phyloP scores from a whole-genome alignment of 345 rosid genomes.

The Linum trigynum region DNA sequence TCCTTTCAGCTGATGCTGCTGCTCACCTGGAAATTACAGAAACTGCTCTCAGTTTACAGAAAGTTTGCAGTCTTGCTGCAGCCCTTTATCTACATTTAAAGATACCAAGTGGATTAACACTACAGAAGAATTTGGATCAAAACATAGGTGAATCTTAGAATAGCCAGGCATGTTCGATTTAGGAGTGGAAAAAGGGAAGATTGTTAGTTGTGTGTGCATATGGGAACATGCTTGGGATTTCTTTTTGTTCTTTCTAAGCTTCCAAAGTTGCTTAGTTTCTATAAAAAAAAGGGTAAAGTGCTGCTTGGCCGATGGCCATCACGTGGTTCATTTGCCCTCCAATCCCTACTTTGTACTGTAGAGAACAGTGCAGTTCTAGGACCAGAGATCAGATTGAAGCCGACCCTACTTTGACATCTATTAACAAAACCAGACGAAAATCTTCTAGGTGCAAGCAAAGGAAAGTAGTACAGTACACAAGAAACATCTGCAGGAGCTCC shows the following conservation, averaged over 20 bases:
- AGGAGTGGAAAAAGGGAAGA: neutral
- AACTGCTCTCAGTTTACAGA: neutral
- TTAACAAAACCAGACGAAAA: neutral
- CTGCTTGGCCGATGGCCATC: constrained; percentile 6
- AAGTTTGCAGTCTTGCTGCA: constrained; percentile 7
- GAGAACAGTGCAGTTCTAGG: neutral
- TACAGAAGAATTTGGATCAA: neutral
- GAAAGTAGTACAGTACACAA: neutral
- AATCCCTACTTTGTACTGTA: neutral
- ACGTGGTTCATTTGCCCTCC: constrained; percentile 7
- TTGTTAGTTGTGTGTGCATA: constrained; percentile 15
- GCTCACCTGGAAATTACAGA: neutral
- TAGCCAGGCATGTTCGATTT: constrained; percentile 1
- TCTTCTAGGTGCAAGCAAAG: neutral
- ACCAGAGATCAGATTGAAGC: neutral
- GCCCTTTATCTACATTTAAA: neutral
- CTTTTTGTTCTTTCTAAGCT: constrained; percentile 31
- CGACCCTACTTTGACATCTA: neutral
- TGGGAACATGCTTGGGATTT: constrained; percentile 13
- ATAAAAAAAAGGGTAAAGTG: constrained; percentile 9
- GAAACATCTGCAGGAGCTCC: neutral
- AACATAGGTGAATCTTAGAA: constrained; percentile 8
- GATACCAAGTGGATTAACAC: constrained; percentile 8
- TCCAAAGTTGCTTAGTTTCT: constrained; percentile 14
- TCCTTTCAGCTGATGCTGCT: neutral